phyloP scores from a whole-genome alignment of 306 rosid species.

The Glycyrrhiza uralensis region DNA sequence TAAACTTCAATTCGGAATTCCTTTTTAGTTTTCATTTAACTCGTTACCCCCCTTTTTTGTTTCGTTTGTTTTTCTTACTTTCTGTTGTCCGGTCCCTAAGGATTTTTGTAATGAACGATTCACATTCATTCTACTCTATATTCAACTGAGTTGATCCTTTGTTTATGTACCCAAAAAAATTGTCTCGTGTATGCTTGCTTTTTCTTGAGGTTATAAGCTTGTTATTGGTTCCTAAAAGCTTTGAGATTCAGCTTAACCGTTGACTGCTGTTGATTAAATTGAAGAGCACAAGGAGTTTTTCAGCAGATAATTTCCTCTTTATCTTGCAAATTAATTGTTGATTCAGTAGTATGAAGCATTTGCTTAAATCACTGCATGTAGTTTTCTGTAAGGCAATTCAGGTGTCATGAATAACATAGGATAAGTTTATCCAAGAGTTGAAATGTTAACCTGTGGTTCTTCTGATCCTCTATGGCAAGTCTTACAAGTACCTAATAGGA shows the following conservation, averaged over 20 bases:
- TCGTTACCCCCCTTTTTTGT: neutral
- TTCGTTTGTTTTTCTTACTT: neutral
- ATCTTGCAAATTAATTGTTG: neutral
- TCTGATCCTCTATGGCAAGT: neutral
- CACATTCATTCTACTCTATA: neutral
- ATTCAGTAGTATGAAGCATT: neutral
- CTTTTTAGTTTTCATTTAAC: neutral
- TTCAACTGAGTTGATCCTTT: neutral
- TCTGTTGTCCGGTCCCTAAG: neutral
- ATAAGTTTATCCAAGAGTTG: slow-evolving; percentile 10
- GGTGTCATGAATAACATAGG: neutral
- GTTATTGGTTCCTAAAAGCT: neutral
- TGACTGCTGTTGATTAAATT: slow-evolving; percentile 5
- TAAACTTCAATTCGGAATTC: neutral
- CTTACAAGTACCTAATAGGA: neutral
- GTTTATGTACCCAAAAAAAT: neutral
- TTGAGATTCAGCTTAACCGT: neutral
- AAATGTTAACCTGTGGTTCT: neutral
- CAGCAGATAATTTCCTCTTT: neutral
- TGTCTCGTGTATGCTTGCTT: neutral
- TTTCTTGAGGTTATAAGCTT: neutral
- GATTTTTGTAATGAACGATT: neutral
- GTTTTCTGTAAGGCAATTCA: neutral
- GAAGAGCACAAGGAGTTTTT: neutral
- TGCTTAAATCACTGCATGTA: slow-evolving; percentile 14